Evolutionary conservation across 805 yeast species (phyloP).

Genomic region (Hermanozyma aechmeae): DNA sequence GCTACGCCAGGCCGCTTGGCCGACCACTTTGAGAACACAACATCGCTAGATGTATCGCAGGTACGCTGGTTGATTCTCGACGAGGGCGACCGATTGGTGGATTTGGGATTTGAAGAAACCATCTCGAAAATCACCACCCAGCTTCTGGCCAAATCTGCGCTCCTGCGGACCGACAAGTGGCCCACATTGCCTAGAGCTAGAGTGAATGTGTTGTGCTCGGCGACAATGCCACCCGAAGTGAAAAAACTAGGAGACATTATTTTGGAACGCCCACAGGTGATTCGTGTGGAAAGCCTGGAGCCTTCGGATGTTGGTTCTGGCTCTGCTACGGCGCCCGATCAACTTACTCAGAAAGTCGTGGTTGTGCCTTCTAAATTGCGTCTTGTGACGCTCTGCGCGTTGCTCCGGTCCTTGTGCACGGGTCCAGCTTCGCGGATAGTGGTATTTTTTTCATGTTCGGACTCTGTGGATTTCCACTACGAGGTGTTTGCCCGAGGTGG

Average conservation of each 20-base stretch:
- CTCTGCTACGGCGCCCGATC: conserved; percentile 70
- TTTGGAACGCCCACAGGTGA: conserved; percentile 63
- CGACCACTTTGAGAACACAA: conserved; percentile 90
- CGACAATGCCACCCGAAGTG: conserved; percentile 80
- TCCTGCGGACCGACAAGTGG: conserved; percentile 29
- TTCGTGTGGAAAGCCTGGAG: conserved; percentile 30
- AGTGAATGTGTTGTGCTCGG: conserved; percentile 83
- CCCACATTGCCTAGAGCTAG: conserved; percentile 60
- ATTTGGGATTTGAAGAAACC: conserved; percentile 93
- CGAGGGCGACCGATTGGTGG: conserved; percentile 95
- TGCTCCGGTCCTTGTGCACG: conserved; percentile 31
- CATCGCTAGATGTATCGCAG: conserved; percentile 59
- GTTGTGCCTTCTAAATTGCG: conserved; percentile 90
- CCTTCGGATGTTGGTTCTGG: conserved; percentile 19
- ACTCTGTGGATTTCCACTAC: conserved; percentile 92
- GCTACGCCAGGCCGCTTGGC: conserved; percentile 96
- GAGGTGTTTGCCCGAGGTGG: conserved; percentile 61
- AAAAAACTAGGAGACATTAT: conserved; percentile 73
- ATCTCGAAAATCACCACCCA: conserved; percentile 62
- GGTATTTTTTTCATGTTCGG: conserved; percentile 89
- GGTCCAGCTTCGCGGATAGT: conserved; percentile 60
- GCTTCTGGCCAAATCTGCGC: conserved; percentile 38
- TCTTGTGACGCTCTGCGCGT: conserved; percentile 68
- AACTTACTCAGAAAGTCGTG: conserved; percentile 68
- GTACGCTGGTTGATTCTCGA: conserved; percentile 85